These are phyloP conservation scores for Starmerella khaoyaiensis DNA, from an alignment of 805 yeast genomes.

Conservation along the genomic window DNA sequence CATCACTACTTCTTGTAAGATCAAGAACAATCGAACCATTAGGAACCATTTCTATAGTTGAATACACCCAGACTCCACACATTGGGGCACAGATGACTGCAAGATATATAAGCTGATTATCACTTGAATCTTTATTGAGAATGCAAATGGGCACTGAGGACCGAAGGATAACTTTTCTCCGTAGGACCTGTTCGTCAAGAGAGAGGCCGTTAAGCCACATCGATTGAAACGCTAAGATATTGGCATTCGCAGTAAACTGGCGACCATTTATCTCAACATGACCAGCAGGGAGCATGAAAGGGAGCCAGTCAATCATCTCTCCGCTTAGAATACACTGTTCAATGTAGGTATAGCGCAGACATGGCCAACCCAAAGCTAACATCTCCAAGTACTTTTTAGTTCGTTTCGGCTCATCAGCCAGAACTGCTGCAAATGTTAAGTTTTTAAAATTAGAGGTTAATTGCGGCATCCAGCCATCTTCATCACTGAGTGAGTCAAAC, in stretches of 20 bases:
- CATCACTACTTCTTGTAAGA: conserved; percentile 1
- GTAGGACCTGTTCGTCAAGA: conserved; percentile 22
- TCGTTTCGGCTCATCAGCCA: conserved; percentile 46
- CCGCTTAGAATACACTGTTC: conserved; percentile 33
- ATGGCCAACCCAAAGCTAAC: conserved; percentile 77
- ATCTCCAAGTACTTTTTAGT: conserved; percentile 68
- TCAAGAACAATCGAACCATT: conserved; percentile 19
- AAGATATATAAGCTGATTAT: conserved; percentile 2
- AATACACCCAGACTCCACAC: conserved; percentile 7
- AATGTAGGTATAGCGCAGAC: conserved; percentile 45
- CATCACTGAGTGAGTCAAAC: conserved; percentile 1
- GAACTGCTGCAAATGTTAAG: conserved; percentile 48
- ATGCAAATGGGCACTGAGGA: conserved; percentile 20
- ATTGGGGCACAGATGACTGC: conserved; percentile 13
- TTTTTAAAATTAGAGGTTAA: conserved; percentile 7
- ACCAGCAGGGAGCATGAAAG: conserved; percentile 63
- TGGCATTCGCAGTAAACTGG: conserved; percentile 21
- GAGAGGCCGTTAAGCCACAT: conserved; percentile 16
- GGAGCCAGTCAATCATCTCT: conserved; percentile 33
- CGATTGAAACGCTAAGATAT: conserved; percentile 18
- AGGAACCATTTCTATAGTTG: conserved; percentile 6
- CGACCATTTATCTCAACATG: conserved; percentile 35
- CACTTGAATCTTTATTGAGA: not conserved
- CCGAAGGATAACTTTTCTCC: conserved; percentile 15
- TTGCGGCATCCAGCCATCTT: conserved; percentile 7